Conservation (phyloP, 2,329 filamentous ascomycete species). For the Exserohilum turcica region DNA sequence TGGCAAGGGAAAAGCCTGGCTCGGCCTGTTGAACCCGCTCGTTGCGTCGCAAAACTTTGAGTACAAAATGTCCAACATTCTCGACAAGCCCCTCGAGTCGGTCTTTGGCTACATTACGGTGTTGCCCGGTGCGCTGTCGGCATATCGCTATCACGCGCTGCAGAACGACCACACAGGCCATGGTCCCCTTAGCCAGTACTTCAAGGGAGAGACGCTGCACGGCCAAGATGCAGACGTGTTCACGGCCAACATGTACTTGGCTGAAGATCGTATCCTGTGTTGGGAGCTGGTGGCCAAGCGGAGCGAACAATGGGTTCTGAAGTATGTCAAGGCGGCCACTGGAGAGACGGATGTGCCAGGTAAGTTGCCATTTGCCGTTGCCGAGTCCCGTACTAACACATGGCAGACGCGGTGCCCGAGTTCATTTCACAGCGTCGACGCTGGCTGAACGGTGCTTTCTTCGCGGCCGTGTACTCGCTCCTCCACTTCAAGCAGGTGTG, state of each 20-base stretch:
- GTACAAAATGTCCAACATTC: constrained; percentile 99
- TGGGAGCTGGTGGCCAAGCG: constrained; percentile 97
- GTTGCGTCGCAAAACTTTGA: constrained; percentile 99
- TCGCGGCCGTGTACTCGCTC: constrained; percentile 95
- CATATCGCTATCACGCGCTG: constrained; percentile 92
- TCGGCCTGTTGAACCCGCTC: constrained; percentile 86
- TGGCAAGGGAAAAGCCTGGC: constrained; percentile 84
- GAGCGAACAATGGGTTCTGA: constrained; percentile 93
- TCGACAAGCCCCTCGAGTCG: constrained; percentile 95
- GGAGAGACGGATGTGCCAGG: constrained; percentile 98
- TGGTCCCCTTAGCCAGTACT: constrained; percentile 95
- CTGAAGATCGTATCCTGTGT: constrained; percentile 86
- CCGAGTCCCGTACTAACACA: constrained; percentile 6
- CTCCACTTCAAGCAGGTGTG: constrained; percentile 95
- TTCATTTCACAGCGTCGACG: constrained; percentile 95
- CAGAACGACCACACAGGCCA: constrained; percentile 97
- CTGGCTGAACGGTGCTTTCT: constrained; percentile 99
- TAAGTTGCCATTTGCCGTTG: constrained; percentile 54
- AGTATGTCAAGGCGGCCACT: constrained; percentile 95
- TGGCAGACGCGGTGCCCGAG: constrained; percentile 81
- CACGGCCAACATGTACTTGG: constrained; percentile 94
- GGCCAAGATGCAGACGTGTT: constrained; percentile 97
- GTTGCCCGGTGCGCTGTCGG: constrained; percentile 89
- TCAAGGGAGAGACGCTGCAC: constrained; percentile 97
- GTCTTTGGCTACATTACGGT: constrained; percentile 99